These are phyloP conservation scores for Xylaria sp. DNA, from an alignment of 2,329 filamentous ascomycete species.

Conservation along the genomic window DNA sequence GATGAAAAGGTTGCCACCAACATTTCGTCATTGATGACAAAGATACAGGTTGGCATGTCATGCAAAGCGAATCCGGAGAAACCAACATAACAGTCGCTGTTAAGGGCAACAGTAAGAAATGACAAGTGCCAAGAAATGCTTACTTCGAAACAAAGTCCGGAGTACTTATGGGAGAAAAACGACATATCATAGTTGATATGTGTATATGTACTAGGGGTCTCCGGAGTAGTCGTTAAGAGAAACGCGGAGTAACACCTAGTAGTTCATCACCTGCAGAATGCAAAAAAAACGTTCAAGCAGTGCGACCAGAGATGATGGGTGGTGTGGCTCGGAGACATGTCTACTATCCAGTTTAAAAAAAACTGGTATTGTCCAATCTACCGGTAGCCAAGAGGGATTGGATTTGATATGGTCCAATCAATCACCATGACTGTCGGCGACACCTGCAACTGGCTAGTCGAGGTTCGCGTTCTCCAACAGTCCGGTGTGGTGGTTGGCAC, in stretches of 20 bases:
- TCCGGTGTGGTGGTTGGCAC: conserved; percentile 19
- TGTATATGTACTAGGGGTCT: not conserved
- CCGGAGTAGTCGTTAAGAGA: not conserved
- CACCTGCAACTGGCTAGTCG: conserved; percentile 1
- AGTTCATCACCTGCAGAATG: conserved; percentile 7
- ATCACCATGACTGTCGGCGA: conserved; percentile 14
- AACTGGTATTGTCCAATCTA: conserved; percentile 23
- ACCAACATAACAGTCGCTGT: not conserved
- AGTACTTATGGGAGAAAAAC: not conserved
- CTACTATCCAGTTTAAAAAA: not conserved
- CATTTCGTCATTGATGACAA: conserved; percentile 23
- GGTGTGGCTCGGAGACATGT: conserved; percentile 15
- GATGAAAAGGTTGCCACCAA: not conserved
- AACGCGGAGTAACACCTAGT: not conserved
- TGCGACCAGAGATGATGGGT: conserved; percentile 21
- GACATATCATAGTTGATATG: conserved; percentile 15
- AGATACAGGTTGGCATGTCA: not conserved
- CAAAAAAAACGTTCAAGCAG: conserved; percentile 15
- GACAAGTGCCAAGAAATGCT: not conserved
- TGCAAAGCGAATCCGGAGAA: not conserved
- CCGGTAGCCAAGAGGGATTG: conserved; percentile 29
- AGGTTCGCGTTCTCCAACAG: conserved; percentile 4
- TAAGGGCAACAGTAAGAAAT: not conserved
- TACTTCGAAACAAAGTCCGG: not conserved
- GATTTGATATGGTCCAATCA: conserved; percentile 25